Evolutionary conservation across 164 flowering plant genomes (phyloP).

Genomic region (Houttuynia cordata): DNA sequence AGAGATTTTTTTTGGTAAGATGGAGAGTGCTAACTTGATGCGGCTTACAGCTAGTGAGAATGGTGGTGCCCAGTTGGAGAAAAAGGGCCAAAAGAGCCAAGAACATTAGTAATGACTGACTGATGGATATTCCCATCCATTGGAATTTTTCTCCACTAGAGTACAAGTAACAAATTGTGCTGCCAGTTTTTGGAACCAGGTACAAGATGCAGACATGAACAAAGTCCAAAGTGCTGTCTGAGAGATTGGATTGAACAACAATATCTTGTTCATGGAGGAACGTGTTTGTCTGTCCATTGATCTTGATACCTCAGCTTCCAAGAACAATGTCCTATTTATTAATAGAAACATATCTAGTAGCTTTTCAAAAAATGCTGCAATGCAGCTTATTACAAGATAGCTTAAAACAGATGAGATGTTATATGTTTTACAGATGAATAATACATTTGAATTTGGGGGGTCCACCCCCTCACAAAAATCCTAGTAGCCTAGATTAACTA

Average conservation of each 20-base stretch:
- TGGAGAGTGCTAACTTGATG: too few relatives aligned
- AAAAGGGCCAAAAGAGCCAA: too few relatives aligned
- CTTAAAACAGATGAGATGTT: background rate
- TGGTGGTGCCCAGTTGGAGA: too few relatives aligned
- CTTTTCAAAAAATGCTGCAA: background rate
- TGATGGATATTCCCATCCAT: background rate
- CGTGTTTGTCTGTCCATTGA: background rate
- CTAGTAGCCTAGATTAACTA: background rate
- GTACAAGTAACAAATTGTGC: background rate
- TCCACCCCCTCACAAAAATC: background rate
- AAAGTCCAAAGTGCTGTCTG: background rate
- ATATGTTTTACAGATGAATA: background rate
- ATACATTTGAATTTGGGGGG: background rate
- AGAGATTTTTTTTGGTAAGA: too few relatives aligned
- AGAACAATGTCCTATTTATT: too few relatives aligned
- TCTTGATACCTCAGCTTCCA: too few relatives aligned
- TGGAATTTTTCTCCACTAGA: background rate
- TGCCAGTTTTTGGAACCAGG: background rate
- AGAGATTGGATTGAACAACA: background rate
- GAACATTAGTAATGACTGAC: too few relatives aligned
- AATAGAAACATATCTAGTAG: too few relatives aligned
- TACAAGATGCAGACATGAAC: background rate
- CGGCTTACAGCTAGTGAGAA: too few relatives aligned
- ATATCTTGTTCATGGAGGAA: background rate
- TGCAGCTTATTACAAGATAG: background rate